These are phyloP conservation scores for Orbilia quercus DNA, from an alignment of 2,329 filamentous ascomycete species.

Conservation along the genomic window DNA sequence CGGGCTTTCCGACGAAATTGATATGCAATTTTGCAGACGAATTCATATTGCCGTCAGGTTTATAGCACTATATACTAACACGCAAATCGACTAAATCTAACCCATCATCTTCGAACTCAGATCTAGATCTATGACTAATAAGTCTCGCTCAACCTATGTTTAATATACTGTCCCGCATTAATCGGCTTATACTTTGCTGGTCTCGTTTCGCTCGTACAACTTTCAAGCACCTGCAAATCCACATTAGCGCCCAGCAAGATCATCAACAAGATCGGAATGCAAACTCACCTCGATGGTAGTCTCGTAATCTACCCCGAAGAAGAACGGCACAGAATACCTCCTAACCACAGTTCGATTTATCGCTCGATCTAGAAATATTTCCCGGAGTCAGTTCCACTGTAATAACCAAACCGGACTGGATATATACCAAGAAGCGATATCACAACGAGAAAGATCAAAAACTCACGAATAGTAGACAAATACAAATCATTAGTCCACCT, in stretches of 20 bases:
- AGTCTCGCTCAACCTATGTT: slow-evolving; percentile 47
- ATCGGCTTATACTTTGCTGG: slow-evolving; percentile 46
- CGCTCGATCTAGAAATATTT: slow-evolving; percentile 46
- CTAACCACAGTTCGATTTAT: slow-evolving; percentile 64
- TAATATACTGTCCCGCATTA: slow-evolving; percentile 52
- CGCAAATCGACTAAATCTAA: no score
- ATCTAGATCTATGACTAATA: slow-evolving; percentile 17
- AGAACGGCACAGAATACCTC: slow-evolving; percentile 70
- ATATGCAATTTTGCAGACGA: no score
- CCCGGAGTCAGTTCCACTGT: neutral
- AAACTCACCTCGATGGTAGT: slow-evolving; percentile 48
- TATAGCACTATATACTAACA: no score
- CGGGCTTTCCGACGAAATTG: no score
- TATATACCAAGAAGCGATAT: neutral
- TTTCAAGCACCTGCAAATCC: slow-evolving; percentile 36
- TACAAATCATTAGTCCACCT: slow-evolving; percentile 68
- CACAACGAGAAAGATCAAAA: slow-evolving; percentile 62
- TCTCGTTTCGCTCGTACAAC: slow-evolving; percentile 29
- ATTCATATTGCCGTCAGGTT: no score
- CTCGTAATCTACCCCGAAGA: slow-evolving; percentile 69
- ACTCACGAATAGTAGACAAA: slow-evolving; percentile 65
- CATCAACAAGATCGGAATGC: neutral
- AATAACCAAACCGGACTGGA: no score
- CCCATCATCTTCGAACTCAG: no score
- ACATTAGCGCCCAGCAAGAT: neutral